Conservation (phyloP, 176 grass and related monocot species). For the Avena eriantha region DNA sequence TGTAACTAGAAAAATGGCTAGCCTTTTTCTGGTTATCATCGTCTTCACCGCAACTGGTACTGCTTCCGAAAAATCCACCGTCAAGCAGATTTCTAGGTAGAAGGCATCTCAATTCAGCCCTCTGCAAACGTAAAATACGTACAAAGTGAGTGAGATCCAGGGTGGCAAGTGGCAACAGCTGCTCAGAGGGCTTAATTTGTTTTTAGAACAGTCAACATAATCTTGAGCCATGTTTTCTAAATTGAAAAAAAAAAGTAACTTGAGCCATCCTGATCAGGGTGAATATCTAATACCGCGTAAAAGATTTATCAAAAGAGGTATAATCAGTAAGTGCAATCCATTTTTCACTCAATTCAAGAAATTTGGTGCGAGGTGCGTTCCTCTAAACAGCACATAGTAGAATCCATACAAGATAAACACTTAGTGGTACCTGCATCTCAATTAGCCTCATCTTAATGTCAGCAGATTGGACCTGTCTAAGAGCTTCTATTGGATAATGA, state of each 20-base stretch:
- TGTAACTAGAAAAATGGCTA: conserved; percentile 56
- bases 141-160: conserved; percentile 28
- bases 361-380: background rate
- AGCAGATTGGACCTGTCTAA: conserved; percentile 61
- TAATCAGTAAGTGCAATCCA: conserved; percentile 16
- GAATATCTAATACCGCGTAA: background rate
- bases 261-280: background rate
- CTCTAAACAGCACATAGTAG: background rate
- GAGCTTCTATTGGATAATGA: conserved; percentile 92
- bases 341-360: background rate
- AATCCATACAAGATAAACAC: conserved; percentile 26
- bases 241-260: background rate
- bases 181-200: background rate
- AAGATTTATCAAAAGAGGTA: conserved; percentile 21
- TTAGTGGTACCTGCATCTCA: conserved; percentile 69
- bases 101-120: conserved; percentile 83
- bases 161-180: background rate
- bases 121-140: conserved; percentile 57
- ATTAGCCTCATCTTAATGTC: conserved; percentile 69
- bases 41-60: conserved; percentile 41
- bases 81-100: conserved; percentile 78
- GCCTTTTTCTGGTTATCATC: conserved; percentile 46
- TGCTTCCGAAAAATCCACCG: conserved; percentile 72
- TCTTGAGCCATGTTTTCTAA: background rate
- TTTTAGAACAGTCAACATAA: background rate